Percentiles rank a stretch among this genome's conserved stretches.
Conservation (phyloP, 176 grass and related monocot species). For the Areca catechu region DNA sequence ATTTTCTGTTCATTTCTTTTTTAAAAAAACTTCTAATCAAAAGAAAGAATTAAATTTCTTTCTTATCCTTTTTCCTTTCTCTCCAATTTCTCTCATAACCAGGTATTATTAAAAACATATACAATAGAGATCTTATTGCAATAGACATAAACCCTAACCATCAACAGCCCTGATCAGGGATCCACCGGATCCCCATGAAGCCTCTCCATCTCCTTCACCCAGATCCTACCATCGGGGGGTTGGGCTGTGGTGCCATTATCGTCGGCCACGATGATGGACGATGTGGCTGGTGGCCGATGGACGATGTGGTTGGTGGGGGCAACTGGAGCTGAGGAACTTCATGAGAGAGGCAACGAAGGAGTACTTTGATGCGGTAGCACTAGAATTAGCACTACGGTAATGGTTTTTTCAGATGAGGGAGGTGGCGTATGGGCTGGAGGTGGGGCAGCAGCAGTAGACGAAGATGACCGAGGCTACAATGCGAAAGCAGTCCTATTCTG, state of each 20-base stretch:
- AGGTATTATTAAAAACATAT: too few species aligned
- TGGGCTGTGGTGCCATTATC: neutral
- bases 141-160: constrained; percentile 83
- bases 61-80: too few species aligned
- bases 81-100: too few species aligned
- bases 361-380: constrained; percentile 34
- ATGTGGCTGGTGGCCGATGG: neutral
- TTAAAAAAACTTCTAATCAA: too few species aligned
- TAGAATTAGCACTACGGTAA: constrained; percentile 19
- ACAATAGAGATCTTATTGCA: too few species aligned
- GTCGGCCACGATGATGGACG: constrained; percentile 3
- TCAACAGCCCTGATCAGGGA: constrained; percentile 36
- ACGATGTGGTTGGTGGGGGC: neutral
- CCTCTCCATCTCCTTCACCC: constrained; percentile 33
- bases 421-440: constrained; percentile 9
- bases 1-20: too few species aligned
- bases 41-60: too few species aligned
- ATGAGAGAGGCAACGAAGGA: constrained; percentile 42
- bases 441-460: constrained; percentile 15
- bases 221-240: constrained; percentile 32
- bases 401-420: constrained; percentile 1
- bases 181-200: constrained; percentile 34
- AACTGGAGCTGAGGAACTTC: neutral
- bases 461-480: too few species aligned
- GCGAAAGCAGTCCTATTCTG: too few species aligned